Percentiles rank a stretch among this genome's conserved stretches.
These are phyloP conservation scores for Ampelocalamus luodianensis DNA, from an alignment of 176 grass and related monocot genomes.

Conservation along the genomic window DNA sequence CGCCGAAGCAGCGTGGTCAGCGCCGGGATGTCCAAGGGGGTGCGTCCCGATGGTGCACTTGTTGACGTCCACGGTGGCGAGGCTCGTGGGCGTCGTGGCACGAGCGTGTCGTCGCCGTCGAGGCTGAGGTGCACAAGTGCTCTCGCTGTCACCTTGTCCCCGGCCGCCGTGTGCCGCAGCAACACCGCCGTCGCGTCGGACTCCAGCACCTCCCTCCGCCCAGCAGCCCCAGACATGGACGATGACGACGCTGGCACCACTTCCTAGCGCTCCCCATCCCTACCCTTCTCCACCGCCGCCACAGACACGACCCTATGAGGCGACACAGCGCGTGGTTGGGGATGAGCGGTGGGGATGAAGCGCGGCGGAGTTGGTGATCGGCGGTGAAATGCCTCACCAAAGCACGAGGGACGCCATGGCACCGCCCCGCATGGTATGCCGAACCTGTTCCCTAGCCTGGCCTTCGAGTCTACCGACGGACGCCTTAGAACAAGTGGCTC, in stretches of 20 bases:
- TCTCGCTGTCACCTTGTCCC: constrained; percentile 49
- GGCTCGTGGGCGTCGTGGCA: constrained; percentile 84
- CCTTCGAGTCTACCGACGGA: no score
- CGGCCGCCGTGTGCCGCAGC: constrained; percentile 57
- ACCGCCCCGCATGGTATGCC: no score
- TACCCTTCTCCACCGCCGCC: neutral
- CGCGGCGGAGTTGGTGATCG: constrained; percentile 78
- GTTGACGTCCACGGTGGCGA: constrained; percentile 91
- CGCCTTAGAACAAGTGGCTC: no score
- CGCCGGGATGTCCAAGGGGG: constrained; percentile 53
- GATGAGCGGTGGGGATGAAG: constrained; percentile 66
- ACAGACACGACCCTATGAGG: constrained; percentile 58
- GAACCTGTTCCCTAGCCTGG: no score
- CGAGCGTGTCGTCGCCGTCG: constrained; percentile 83
- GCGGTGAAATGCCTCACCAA: constrained; percentile 86
- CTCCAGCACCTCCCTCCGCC: constrained; percentile 64
- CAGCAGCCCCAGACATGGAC: constrained; percentile 49
- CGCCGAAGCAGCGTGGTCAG: constrained; percentile 58
- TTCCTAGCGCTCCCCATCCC: constrained; percentile 12
- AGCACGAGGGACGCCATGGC: no score
- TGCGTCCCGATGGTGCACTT: constrained; percentile 93
- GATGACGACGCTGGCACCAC: neutral
- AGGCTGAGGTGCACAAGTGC: constrained; percentile 72
- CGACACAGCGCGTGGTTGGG: constrained; percentile 86
- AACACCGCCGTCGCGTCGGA: constrained; percentile 62